Evolutionary conservation across 495 filamentous ascomycete genomes (phyloP).

Genomic region (Penicillium odoratum): DNA sequence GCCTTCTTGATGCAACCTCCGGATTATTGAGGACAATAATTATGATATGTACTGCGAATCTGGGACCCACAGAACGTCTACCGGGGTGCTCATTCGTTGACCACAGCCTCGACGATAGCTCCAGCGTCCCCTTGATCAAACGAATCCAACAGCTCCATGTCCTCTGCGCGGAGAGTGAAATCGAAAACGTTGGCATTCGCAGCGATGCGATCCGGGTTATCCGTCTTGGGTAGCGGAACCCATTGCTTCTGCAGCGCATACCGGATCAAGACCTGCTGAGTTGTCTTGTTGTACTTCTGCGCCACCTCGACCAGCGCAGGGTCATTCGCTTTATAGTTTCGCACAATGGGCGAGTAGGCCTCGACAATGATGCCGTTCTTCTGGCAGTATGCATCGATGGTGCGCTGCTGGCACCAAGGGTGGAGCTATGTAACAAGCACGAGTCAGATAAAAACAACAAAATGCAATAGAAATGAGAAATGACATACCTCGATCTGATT

Average conservation of each 20-base stretch:
- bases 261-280: conserved; percentile 55
- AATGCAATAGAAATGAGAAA: background rate
- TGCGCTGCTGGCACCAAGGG: conserved; percentile 66
- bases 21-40: conserved; percentile 31
- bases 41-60: background rate
- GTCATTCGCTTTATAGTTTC: conserved; percentile 60
- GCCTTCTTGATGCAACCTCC: conserved; percentile 71
- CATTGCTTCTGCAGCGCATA: conserved; percentile 67
- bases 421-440: conserved; percentile 50
- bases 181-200: conserved; percentile 66
- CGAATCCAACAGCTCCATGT: conserved; percentile 63
- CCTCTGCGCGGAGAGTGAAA: conserved; percentile 61
- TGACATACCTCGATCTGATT: conserved; percentile 66
- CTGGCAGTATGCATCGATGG: conserved; percentile 60
- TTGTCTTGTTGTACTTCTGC: conserved; percentile 51
- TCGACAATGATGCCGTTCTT: conserved; percentile 60
- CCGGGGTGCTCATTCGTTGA: conserved; percentile 37
- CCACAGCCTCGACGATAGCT: conserved; percentile 54
- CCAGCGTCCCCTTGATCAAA: conserved; percentile 62
- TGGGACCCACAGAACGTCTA: background rate
- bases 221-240: conserved; percentile 74
- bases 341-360: conserved; percentile 67
- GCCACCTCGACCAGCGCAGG: conserved; percentile 52
- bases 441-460: conserved; percentile 4
- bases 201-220: conserved; percentile 58